Conservation (phyloP, 2,329 filamentous ascomycete species). For the Alternaria metachromatica region DNA sequence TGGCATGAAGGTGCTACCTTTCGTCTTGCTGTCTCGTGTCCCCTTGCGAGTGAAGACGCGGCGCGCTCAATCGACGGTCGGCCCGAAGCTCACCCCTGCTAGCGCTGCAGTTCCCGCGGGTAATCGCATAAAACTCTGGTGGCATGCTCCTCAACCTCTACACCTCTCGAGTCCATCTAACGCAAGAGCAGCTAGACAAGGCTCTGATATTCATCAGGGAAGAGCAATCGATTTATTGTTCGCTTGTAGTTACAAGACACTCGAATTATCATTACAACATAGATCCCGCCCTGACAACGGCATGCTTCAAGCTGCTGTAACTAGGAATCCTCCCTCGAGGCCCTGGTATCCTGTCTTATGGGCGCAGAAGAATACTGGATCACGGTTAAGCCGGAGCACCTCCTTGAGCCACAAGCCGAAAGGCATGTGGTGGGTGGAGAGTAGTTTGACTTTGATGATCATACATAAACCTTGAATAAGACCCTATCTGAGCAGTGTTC, state of each 20-base stretch:
- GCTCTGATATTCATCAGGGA: background rate
- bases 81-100: slow-evolving; percentile 27
- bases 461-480: slow-evolving; percentile 62
- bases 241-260: slow-evolving; percentile 3
- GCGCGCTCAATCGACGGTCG: slow-evolving; percentile 15
- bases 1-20: slow-evolving; percentile 13
- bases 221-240: slow-evolving; percentile 20
- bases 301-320: slow-evolving; percentile 60
- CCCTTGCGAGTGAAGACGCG: slow-evolving; percentile 29
- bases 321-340: slow-evolving; percentile 68
- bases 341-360: slow-evolving; percentile 80
- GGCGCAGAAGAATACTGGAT: slow-evolving; percentile 77
- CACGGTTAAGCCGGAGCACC: slow-evolving; percentile 99
- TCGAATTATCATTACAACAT: slow-evolving; percentile 9
- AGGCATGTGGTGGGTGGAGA: slow-evolving; percentile 83
- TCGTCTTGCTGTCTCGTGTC: slow-evolving; percentile 40
- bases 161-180: background rate
- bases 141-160: background rate
- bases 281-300: slow-evolving; percentile 61
- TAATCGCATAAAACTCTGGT: slow-evolving; percentile 25
- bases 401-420: slow-evolving; percentile 81
- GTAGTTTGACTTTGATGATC: slow-evolving; percentile 96
- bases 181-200: background rate
- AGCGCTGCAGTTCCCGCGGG: slow-evolving; percentile 25
- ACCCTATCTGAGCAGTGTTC: background rate